phyloP scores from a whole-genome alignment of 495 filamentous ascomycete genomes.

The Neurospora tetrasperma region DNA sequence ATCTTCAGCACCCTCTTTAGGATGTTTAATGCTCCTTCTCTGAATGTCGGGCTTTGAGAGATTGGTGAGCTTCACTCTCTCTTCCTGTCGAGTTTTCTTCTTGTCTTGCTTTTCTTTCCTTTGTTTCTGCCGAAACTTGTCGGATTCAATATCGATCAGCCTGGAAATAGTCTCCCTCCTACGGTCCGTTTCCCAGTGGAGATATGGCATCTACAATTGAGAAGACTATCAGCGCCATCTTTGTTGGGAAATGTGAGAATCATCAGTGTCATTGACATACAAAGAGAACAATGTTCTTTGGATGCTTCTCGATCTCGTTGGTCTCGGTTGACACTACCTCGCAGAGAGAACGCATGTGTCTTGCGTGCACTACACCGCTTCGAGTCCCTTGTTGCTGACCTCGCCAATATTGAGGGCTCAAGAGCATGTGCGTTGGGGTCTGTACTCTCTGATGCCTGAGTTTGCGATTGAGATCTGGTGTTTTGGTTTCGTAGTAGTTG shows the following conservation, averaged over 20 bases:
- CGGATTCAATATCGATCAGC: conserved; percentile 6
- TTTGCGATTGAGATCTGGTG: not conserved
- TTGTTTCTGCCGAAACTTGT: conserved; percentile 1
- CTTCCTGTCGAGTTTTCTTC: not conserved
- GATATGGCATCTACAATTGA: conserved; percentile 47
- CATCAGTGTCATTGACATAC: conserved; percentile 10
- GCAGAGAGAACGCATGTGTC: conserved; percentile 29
- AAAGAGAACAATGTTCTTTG: conserved; percentile 30
- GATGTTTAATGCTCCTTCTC: not conserved
- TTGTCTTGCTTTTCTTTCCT: not conserved
- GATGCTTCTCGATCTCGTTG: conserved; percentile 11
- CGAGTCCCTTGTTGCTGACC: conserved; percentile 20
- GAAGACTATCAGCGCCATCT: not conserved
- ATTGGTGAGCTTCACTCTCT: not conserved
- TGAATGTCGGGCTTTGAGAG: not conserved
- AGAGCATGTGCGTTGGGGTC: conserved; percentile 12
- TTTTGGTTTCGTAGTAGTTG: conserved; percentile 11
- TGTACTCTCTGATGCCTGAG: not conserved
- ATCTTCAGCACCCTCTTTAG: not conserved
- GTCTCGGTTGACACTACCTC: conserved; percentile 17
- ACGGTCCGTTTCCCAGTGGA: conserved; percentile 54
- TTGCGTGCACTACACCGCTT: conserved; percentile 22
- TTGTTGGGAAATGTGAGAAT: not conserved
- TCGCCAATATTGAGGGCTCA: conserved; percentile 22
- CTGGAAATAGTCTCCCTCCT: conserved; percentile 25